Percentiles rank a stretch among this genome's conserved stretches.
phyloP scores from a whole-genome alignment of 345 rosid species.

The Arabis hirsuta region DNA sequence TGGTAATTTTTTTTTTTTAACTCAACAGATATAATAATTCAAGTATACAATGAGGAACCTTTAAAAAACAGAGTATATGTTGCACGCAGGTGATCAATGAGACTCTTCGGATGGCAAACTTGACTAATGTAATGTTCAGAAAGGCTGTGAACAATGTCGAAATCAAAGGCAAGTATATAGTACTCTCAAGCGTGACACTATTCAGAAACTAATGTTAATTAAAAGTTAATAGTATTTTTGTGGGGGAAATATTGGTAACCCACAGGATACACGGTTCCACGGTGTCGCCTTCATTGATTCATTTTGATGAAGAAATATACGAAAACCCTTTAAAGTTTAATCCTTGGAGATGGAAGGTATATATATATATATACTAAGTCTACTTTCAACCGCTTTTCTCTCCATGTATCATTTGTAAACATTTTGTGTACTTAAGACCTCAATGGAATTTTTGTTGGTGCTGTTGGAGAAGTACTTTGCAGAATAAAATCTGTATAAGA shows the following conservation, averaged over 20 bases:
- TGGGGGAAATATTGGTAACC: not conserved
- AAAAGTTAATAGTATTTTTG: not conserved
- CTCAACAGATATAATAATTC: not conserved
- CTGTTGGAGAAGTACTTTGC: no score
- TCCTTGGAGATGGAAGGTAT: no score
- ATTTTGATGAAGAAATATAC: no score
- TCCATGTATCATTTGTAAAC: not conserved
- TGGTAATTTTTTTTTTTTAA: conserved; percentile 30
- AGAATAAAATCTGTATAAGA: no score
- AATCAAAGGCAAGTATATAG: conserved; percentile 40
- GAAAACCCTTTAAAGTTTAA: no score
- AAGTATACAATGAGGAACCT: not conserved
- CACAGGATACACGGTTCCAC: no score
- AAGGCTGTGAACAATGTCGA: conserved; percentile 45
- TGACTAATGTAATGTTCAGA: conserved; percentile 40
- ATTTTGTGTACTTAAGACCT: not conserved
- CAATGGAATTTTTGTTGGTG: not conserved
- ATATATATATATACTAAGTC: no score
- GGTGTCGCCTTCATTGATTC: no score
- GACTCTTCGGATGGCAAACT: conserved; percentile 42
- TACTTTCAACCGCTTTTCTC: not conserved
- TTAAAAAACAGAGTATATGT: conserved; percentile 19
- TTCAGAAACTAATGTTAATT: not conserved
- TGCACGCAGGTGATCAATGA: conserved; percentile 40
- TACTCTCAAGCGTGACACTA: not conserved